phyloP scores from a whole-genome alignment of 1,139 yeast species.

The Geotrichum citri-aurantii region DNA sequence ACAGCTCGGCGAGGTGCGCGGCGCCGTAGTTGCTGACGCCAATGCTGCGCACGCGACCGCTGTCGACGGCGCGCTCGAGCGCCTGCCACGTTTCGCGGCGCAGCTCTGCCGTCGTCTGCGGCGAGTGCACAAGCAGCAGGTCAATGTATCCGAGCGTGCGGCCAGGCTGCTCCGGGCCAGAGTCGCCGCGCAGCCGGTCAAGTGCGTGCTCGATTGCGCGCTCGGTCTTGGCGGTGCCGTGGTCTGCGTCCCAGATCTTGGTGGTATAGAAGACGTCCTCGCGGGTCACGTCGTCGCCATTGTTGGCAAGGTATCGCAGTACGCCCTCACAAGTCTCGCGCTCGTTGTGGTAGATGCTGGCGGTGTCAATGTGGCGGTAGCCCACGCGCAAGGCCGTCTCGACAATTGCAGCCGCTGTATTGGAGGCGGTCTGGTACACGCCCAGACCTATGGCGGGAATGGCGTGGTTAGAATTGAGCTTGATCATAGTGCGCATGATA shows the following conservation, averaged over 20 bases:
- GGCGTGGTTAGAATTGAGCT: conserved; percentile 15
- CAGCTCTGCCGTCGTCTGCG: conserved; percentile 22
- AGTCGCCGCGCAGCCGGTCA: conserved; percentile 22
- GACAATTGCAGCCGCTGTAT: conserved; percentile 41
- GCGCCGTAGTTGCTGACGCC: conserved; percentile 45
- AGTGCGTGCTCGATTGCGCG: conserved; percentile 48
- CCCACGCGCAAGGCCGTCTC: conserved; percentile 54
- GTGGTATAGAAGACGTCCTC: conserved; percentile 66
- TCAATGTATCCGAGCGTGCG: conserved; percentile 45
- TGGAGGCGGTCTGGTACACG: conserved; percentile 44
- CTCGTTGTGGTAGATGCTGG: conserved; percentile 55
- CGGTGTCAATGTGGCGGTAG: conserved; percentile 66
- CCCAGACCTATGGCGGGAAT: conserved; percentile 61
- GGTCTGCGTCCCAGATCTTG: conserved; percentile 55
- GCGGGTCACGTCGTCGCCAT: conserved; percentile 29
- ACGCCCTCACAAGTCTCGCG: conserved; percentile 48
- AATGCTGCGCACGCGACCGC: conserved; percentile 36
- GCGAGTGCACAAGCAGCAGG: conserved; percentile 39
- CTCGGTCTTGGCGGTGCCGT: conserved; percentile 53
- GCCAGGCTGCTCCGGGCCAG: conserved; percentile 28
- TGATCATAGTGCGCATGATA: neutral
- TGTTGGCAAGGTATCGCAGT: conserved; percentile 38
- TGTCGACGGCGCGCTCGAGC: conserved; percentile 39
- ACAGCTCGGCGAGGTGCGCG: conserved; percentile 38
- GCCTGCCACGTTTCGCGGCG: conserved; percentile 42